Conservation (phyloP, 345 rosid genomes). For the Camelina laxa region DNA sequence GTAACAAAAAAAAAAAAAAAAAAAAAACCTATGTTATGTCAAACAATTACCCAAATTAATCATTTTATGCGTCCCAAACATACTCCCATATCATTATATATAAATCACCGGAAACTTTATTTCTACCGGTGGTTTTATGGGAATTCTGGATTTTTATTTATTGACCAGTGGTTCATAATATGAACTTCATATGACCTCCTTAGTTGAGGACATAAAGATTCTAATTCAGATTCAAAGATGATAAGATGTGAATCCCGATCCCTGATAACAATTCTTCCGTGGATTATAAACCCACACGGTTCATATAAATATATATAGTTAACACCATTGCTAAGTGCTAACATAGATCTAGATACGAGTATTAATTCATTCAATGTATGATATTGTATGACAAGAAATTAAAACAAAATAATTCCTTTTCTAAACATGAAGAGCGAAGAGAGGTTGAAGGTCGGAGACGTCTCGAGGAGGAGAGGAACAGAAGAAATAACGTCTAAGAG, state of each 20-base stretch:
- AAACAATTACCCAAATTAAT: no score
- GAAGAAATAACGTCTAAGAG: constrained; percentile 30
- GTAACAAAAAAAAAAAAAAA: neutral
- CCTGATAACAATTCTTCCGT: neutral
- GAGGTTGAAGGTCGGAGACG: constrained; percentile 18
- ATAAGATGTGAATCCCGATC: neutral
- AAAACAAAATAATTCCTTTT: no score
- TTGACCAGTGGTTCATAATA: neutral
- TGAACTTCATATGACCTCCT: neutral
- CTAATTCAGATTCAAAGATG: neutral
- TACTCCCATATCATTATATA: no score
- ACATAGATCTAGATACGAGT: neutral
- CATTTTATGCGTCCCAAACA: no score
- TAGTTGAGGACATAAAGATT: neutral
- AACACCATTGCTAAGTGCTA: neutral
- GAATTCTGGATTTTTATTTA: neutral
- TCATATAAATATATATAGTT: neutral
- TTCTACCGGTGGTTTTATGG: neutral
- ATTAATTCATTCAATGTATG: neutral
- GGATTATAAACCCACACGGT: neutral
- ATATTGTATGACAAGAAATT: neutral
- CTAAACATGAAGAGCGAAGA: constrained; percentile 18
- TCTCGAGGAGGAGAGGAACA: constrained; percentile 16
- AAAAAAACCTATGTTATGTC: no score
- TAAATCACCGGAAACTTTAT: no score